phyloP scores from a whole-genome alignment of 179 eudicot species.

The Amaranthus tricolor region DNA sequence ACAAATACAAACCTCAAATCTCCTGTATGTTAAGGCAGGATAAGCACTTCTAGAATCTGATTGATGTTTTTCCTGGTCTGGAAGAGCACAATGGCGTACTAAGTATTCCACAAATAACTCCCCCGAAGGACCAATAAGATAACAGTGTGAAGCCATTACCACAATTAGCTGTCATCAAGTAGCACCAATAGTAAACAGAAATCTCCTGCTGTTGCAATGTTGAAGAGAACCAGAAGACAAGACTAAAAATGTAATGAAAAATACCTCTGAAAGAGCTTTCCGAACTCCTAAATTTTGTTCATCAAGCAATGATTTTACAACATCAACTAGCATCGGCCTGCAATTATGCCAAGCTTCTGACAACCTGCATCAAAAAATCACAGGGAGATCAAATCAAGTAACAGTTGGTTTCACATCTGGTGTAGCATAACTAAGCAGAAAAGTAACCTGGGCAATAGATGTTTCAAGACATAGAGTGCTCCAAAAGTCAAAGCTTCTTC shows the following conservation, averaged over 20 bases:
- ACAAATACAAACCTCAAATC: constrained; percentile 49
- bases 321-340: constrained; percentile 74
- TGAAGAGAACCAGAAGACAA: neutral
- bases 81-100: constrained; percentile 78
- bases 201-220: neutral
- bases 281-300: constrained; percentile 74
- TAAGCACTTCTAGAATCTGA: constrained; percentile 28
- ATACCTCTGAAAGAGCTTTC: constrained; percentile 95
- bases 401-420: constrained; percentile 9
- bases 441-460: constrained; percentile 85
- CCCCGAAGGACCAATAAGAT: constrained; percentile 88
- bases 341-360: constrained; percentile 87
- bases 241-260: constrained; percentile 14
- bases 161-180: constrained; percentile 62
- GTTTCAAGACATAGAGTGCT: constrained; percentile 87
- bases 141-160: constrained; percentile 99
- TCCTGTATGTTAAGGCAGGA: constrained; percentile 23
- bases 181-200: constrained; percentile 20
- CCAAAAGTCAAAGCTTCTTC: constrained; percentile 92
- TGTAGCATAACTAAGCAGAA: constrained; percentile 13
- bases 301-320: constrained; percentile 70
- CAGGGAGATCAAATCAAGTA: constrained; percentile 17
- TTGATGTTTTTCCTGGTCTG: constrained; percentile 49
- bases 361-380: constrained; percentile 50
- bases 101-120: constrained; percentile 92